Base-by-base conservation (phyloP, 1,284 basidiomycete genomes). In the Tilletia setariae region DNA sequence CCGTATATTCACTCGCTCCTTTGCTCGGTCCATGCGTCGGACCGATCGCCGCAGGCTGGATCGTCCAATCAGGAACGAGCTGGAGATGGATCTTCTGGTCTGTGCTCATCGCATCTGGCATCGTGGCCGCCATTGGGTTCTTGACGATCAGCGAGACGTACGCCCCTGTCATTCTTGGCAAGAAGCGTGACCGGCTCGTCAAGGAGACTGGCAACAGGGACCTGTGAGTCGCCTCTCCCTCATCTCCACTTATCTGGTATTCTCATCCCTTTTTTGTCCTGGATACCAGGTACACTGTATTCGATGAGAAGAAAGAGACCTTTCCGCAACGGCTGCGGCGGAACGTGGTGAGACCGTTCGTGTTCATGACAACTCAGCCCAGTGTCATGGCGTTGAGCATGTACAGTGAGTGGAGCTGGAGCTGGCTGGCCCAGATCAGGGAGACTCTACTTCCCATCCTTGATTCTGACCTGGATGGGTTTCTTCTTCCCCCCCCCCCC, bases 21-120 rank as follows among this genome's bases (percentile, higher is more conserved):
- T 53, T 80, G 19, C 67, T 79, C 0, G 77, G 76, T 2, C 77
- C 79, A 0, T 68, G 62, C 2, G 35, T 76, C 1, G 77, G 77
- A 1, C 78, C 78, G 1, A 89, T 88, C 85, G 85, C 72, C 19
- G 83, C 79, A 2, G 67, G 63, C 76, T 70, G 87, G 88, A 2
- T 89, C 86, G 1, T 90, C 86, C 88, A 85, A 86, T 21, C 56
- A 1, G 81, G 89, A 87, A 68, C 69, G 30, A 68, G 66, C n/a
- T 70, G 75, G 70, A 56, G 73, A 13, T 83, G 72, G 67, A 73
- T 88, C 84, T 90, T 87, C 67, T 86, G 84, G 0, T 67, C 80
- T 2, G 56, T 61, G 3, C 56, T 61, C 9, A 61, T 61, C 56
- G 56, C 64, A 1, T 61, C 56, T 6, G 56, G 56, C 19, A 63